These are phyloP conservation scores for Penicillium lividum DNA, from an alignment of 495 filamentous ascomycete species.

Conservation along the genomic window DNA sequence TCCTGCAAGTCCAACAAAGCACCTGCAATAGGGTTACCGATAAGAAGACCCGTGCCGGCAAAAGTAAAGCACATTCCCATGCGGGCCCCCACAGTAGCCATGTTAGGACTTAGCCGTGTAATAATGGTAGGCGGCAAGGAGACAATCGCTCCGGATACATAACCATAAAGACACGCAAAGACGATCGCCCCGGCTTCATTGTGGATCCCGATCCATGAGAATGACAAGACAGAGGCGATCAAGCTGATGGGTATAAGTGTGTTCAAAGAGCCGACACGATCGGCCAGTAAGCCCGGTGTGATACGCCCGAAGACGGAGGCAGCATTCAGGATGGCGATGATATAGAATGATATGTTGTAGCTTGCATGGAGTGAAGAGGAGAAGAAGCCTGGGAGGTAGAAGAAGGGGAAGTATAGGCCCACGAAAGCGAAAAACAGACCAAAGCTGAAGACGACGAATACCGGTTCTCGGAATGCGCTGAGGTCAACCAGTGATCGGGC, in stretches of 20 bases:
- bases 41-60: conserved; percentile 51
- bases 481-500: conserved; percentile 30
- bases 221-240: conserved; percentile 31
- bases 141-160: conserved; percentile 40
- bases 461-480: conserved; percentile 35
- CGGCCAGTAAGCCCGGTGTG: conserved; percentile 41
- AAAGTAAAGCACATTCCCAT: conserved; percentile 61
- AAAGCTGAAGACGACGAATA: conserved; percentile 34
- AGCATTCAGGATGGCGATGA: conserved; percentile 50
- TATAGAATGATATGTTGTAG: conserved; percentile 40
- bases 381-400: conserved; percentile 40
- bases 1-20: conserved; percentile 34
- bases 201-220: conserved; percentile 38
- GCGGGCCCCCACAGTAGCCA: conserved; percentile 56
- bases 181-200: conserved; percentile 34
- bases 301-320: conserved; percentile 48
- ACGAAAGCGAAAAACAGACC: conserved; percentile 36
- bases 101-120: conserved; percentile 32
- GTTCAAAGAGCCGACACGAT: conserved; percentile 38
- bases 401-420: conserved; percentile 45
- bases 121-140: conserved; percentile 34
- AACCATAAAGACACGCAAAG: conserved; percentile 43
- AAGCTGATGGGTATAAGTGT: conserved; percentile 33
- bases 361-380: conserved; percentile 15
- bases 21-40: conserved; percentile 64